Base-by-base conservation (phyloP, 1,284 basidiomycete species). In the Lentinus polychrous region DNA sequence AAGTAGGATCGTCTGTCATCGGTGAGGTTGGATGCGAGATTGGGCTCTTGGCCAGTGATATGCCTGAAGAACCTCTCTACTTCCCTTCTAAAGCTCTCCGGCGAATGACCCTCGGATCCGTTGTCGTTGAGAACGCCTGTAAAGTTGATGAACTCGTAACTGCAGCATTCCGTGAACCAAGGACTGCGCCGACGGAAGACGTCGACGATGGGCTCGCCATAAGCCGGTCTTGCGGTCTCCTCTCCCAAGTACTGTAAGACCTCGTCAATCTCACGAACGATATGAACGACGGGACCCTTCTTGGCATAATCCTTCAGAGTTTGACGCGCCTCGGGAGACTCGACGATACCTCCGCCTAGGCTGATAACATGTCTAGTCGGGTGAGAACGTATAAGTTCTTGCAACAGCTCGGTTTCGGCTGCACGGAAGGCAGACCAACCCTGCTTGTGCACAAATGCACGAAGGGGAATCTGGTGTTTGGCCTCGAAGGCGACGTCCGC, bases 311-410 rank as follows among this genome's bases (percentile, higher is more conserved):
- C 68, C 60, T 80, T 75, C 51, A 98, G 73, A 6, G 91, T 59
- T 15, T 85, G 73, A 33, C 91, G 73, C 10, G 89, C 87, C 38
- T 75, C 78, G 5, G 83, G 75, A 0, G 84, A 90, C 69, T 99
- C 96, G 38, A 98, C 91, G 46, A 99, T 84, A 0, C 95, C 94
- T 3, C 96, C 96, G 10, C 96, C 95, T n/a, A 98, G 82, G 52
- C 89, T 91, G 60, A 96, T 79, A 46, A 96, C 75, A 63, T 91
- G 80, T 2, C 81, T 79, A 18, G 75, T 75, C 1, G 71, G 60
- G 54, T 82, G 74, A 17, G 75, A 69, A 22, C 67, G 62, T 12
- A 93, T 69, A 27, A 94, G 72, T 20, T 82, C 75, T 17, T 75
- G 65, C 4, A 94, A 72, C 33, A 80, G 68, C 31, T 72, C 70